phyloP scores from a whole-genome alignment of 2,329 filamentous ascomycete genomes.

The Zasmidium angulare region DNA sequence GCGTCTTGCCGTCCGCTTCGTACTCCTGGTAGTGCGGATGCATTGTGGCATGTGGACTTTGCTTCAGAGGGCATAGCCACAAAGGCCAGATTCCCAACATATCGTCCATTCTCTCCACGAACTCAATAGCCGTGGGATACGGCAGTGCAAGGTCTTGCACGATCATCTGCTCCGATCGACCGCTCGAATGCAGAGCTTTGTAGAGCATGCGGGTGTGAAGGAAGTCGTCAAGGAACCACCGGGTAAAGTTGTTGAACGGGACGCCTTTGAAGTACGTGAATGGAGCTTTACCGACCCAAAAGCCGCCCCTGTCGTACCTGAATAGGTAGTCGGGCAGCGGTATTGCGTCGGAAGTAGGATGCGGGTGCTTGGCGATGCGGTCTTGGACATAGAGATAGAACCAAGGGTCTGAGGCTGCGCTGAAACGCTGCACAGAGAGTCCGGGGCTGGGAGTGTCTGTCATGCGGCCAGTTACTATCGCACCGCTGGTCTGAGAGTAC shows the following conservation, averaged over 20 bases:
- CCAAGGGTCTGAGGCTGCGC: slow-evolving; percentile 49
- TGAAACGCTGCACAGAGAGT: slow-evolving; percentile 37
- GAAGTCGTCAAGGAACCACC: slow-evolving; percentile 61
- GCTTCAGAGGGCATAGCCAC: slow-evolving; percentile 49
- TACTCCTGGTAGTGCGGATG: slow-evolving; percentile 33
- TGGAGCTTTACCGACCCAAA: slow-evolving; percentile 65
- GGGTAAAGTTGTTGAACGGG: slow-evolving; percentile 65
- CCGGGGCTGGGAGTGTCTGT: slow-evolving; percentile 30
- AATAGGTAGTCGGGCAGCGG: slow-evolving; percentile 68
- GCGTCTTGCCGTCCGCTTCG: slow-evolving; percentile 21
- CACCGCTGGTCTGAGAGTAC: slow-evolving; percentile 44
- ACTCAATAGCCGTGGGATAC: slow-evolving; percentile 43
- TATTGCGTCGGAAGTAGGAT: slow-evolving; percentile 54
- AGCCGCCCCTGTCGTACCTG: slow-evolving; percentile 68
- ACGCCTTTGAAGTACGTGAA: slow-evolving; percentile 62
- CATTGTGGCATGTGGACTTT: slow-evolving; percentile 30
- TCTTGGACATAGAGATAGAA: slow-evolving; percentile 49
- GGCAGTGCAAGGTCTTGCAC: slow-evolving; percentile 62
- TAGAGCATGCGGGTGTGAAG: slow-evolving; percentile 66
- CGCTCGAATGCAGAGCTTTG: slow-evolving; percentile 62
- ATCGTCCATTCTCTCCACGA: slow-evolving; percentile 44
- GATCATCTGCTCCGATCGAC: slow-evolving; percentile 60
- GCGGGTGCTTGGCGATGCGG: slow-evolving; percentile 40
- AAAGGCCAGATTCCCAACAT: slow-evolving; percentile 47
- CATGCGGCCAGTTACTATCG: slow-evolving; percentile 47